Conservation (phyloP, 1,284 basidiomycete genomes). For the Rhodotorula glutinis region DNA sequence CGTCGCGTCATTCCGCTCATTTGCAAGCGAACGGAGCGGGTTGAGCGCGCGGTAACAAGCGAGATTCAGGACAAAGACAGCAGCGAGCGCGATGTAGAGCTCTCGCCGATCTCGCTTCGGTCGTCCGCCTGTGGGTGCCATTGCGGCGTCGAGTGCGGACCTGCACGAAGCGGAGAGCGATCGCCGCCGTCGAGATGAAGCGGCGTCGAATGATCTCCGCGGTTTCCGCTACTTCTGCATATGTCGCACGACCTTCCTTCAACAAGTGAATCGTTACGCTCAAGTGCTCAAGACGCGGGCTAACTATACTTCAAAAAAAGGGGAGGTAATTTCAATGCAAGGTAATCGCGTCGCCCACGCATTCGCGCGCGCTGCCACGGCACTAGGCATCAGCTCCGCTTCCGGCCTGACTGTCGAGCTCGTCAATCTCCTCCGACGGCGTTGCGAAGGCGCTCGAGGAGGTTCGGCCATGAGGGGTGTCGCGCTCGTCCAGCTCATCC, state of each 20-base stretch:
- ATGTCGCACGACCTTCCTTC: too few relatives aligned
- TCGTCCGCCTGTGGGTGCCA: not conserved
- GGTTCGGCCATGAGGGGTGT: not conserved
- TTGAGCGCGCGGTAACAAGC: conserved; percentile 12
- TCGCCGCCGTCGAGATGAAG: not conserved
- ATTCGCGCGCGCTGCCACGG: not conserved
- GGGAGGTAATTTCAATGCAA: too few relatives aligned
- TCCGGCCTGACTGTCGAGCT: conserved; percentile 19
- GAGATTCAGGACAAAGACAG: conserved; percentile 8
- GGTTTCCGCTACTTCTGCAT: too few relatives aligned
- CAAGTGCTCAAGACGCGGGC: too few relatives aligned
- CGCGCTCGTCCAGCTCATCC: conserved; percentile 14
- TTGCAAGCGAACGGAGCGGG: not conserved
- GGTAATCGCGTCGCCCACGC: too few relatives aligned
- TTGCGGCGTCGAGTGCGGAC: not conserved
- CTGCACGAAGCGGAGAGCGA: not conserved
- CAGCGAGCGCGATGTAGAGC: conserved; percentile 11
- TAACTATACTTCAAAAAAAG: too few relatives aligned
- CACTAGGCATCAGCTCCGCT: not conserved
- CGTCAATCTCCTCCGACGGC: conserved; percentile 13
- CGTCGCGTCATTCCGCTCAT: not conserved
- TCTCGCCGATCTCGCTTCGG: not conserved
- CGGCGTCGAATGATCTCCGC: too few relatives aligned
- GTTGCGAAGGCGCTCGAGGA: too few relatives aligned
- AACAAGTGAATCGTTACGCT: too few relatives aligned